A percentile compares a stretch with the other conserved stretches of the same genome.
These are phyloP conservation scores for Candida multigemmis DNA, from an alignment of 805 yeast genomes.

Conservation along the genomic window DNA sequence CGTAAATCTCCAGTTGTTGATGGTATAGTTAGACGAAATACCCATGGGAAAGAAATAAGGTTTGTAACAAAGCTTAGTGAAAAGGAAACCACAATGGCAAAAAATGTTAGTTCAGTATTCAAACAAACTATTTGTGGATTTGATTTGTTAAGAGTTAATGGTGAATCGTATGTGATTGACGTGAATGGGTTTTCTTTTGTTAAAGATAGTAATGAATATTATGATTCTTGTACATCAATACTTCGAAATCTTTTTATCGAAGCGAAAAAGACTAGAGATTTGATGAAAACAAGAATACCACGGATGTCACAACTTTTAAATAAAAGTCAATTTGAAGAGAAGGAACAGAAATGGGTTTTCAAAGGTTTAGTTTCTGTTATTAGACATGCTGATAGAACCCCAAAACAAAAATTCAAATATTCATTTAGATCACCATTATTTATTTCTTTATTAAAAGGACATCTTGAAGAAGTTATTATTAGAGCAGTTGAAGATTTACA, in stretches of 20 bases:
- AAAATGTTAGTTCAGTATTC: slow-evolving; percentile 62
- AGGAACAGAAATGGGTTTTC: slow-evolving; percentile 90
- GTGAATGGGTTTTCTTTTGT: slow-evolving; percentile 98
- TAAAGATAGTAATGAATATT: slow-evolving; percentile 80
- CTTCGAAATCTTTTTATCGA: slow-evolving; percentile 65
- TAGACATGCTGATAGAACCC: slow-evolving; percentile 97
- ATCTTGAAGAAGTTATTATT: slow-evolving; percentile 91
- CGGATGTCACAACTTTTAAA: slow-evolving; percentile 21
- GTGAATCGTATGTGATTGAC: slow-evolving; percentile 86
- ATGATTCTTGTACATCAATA: slow-evolving; percentile 74
- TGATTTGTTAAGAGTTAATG: slow-evolving; percentile 83
- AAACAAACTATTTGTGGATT: slow-evolving; percentile 96
- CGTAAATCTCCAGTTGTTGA: slow-evolving; percentile 99
- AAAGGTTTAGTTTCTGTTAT: slow-evolving; percentile 88
- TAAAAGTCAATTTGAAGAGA: slow-evolving; percentile 40
- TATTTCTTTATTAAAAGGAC: slow-evolving; percentile 82
- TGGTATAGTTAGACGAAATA: slow-evolving; percentile 93
- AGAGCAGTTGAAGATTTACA: slow-evolving; percentile 80
- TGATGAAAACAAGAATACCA: slow-evolving; percentile 28
- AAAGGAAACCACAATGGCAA: slow-evolving; percentile 76
- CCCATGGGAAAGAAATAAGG: slow-evolving; percentile 94
- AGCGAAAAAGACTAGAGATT: slow-evolving; percentile 33
- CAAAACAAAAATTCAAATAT: slow-evolving; percentile 94
- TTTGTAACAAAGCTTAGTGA: slow-evolving; percentile 72
- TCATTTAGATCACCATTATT: slow-evolving; percentile 86